A percentile compares a stretch with the other conserved stretches of the same genome.
Evolutionary conservation across 2,329 filamentous ascomycete genomes (phyloP).

Genomic region (Graphiopsis chlorocephala): DNA sequence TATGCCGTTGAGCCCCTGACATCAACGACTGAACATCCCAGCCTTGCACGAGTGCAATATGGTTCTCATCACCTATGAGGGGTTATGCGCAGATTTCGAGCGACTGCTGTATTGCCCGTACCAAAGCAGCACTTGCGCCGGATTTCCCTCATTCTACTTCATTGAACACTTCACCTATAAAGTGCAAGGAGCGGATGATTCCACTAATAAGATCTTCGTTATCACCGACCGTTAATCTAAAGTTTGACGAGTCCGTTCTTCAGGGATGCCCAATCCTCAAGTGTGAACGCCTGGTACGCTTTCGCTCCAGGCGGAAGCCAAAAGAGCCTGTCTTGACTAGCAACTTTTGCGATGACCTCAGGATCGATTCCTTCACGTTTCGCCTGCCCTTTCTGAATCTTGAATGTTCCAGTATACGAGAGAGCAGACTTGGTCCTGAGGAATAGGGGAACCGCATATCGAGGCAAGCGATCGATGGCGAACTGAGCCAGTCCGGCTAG

Average conservation of each 20-base stretch:
- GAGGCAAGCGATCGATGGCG: slow-evolving; percentile 58
- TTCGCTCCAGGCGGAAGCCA: slow-evolving; percentile 62
- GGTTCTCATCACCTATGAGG: not conserved
- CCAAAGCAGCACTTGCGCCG: not conserved
- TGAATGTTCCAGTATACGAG: slow-evolving; percentile 77
- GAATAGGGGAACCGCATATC: slow-evolving; percentile 75
- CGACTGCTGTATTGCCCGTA: not conserved
- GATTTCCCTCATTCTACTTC: not conserved
- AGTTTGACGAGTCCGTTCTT: slow-evolving; percentile 69
- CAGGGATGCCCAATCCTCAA: slow-evolving; percentile 66
- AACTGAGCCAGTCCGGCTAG: slow-evolving; percentile 63
- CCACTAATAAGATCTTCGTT: not conserved
- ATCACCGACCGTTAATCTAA: slow-evolving; percentile 34
- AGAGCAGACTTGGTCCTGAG: slow-evolving; percentile 62
- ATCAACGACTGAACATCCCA: not conserved
- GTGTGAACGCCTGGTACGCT: slow-evolving; percentile 64
- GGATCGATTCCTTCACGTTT: slow-evolving; percentile 71
- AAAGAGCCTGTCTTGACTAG: slow-evolving; percentile 51
- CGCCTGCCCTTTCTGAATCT: slow-evolving; percentile 77
- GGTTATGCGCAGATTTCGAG: not conserved
- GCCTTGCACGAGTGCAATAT: not conserved
- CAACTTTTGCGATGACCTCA: slow-evolving; percentile 48
- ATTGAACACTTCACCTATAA: not conserved
- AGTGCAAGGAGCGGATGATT: not conserved
- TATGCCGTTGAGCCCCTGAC: not conserved